Percentiles rank a stretch among this genome's conserved stretches.
Evolutionary conservation across 768 basidiomycete species (phyloP).

Genomic region (Lactifluus hygrophoroides): DNA sequence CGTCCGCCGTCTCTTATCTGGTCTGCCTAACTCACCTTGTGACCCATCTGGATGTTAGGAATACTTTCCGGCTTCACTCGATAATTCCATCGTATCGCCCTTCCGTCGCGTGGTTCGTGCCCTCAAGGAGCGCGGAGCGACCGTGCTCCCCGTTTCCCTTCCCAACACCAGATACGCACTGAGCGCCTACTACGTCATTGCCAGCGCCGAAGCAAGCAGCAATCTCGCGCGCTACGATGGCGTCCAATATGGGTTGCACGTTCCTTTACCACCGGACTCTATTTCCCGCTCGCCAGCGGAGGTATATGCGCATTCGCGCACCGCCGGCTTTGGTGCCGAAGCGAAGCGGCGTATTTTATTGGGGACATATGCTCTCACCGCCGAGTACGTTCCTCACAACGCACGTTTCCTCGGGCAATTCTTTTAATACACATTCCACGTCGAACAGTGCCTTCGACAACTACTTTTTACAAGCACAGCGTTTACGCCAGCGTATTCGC

Average conservation of each 20-base stretch:
- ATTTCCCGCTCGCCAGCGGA: conserved; percentile 42
- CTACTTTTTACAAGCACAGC: conserved; percentile 90
- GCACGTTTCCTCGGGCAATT: neutral
- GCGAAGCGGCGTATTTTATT: conserved; percentile 81
- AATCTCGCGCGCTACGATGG: conserved; percentile 90
- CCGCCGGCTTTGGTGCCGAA: conserved; percentile 70
- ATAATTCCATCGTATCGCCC: conserved; percentile 35
- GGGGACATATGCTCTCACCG: conserved; percentile 86
- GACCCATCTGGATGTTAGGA: conserved; percentile 36
- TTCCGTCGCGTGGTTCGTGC: conserved; percentile 38
- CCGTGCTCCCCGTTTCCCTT: conserved; percentile 62
- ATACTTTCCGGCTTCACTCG: conserved; percentile 70
- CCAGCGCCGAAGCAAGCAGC: conserved; percentile 88
- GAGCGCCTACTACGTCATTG: conserved; percentile 93
- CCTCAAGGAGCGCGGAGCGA: conserved; percentile 50
- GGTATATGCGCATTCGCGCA: conserved; percentile 59
- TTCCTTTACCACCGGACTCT: conserved; percentile 33
- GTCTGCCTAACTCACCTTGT: neutral
- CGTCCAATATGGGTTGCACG: conserved; percentile 64
- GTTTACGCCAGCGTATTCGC: conserved; percentile 62
- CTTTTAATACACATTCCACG: neutral
- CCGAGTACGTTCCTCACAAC: conserved; percentile 53
- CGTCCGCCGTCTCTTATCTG: conserved; percentile 1
- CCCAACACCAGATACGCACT: conserved; percentile 64
- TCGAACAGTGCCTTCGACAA: conserved; percentile 83